Conservation (phyloP, 2,329 filamentous ascomycete genomes). For the Neofusicoccum parvum region DNA sequence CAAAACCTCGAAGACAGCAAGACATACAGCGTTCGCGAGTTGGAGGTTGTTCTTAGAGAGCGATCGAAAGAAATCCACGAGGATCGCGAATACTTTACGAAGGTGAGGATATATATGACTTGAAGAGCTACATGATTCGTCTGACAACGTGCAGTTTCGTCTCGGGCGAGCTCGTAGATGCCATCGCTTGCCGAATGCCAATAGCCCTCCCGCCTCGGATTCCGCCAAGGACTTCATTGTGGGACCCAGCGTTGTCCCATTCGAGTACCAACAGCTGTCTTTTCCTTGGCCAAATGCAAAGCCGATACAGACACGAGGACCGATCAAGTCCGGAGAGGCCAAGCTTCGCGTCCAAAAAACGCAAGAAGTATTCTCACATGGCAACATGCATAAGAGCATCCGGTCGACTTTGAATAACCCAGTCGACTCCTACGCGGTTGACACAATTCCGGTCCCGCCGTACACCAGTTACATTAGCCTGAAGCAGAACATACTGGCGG, state of each 20-base stretch:
- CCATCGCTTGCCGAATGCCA: background rate
- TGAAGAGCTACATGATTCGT: background rate
- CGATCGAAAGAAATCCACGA: conserved; percentile 22
- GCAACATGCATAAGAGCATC: background rate
- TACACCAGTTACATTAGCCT: conserved; percentile 48
- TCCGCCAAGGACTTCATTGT: conserved; percentile 1
- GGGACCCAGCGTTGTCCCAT: conserved; percentile 3
- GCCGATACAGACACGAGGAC: background rate
- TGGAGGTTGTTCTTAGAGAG: background rate
- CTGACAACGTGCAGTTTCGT: conserved; percentile 2
- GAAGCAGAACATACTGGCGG: conserved; percentile 44
- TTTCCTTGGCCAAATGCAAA: conserved; percentile 3
- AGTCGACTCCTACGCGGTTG: conserved; percentile 18
- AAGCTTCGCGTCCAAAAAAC: background rate
- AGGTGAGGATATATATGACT: background rate
- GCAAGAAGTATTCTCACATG: conserved; percentile 1
- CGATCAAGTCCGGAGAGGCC: background rate
- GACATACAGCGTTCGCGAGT: background rate
- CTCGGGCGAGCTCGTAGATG: conserved; percentile 9
- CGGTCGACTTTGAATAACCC: background rate
- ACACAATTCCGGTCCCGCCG: conserved; percentile 32
- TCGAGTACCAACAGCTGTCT: background rate
- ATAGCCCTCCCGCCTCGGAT: background rate
- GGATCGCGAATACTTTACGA: conserved; percentile 24
- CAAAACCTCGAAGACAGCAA: background rate